Evolutionary conservation across 2,329 filamentous ascomycete genomes (phyloP), one percentile per base, ranked within the genome.

Genomic region (Rugonectria rugulosa): DNA sequence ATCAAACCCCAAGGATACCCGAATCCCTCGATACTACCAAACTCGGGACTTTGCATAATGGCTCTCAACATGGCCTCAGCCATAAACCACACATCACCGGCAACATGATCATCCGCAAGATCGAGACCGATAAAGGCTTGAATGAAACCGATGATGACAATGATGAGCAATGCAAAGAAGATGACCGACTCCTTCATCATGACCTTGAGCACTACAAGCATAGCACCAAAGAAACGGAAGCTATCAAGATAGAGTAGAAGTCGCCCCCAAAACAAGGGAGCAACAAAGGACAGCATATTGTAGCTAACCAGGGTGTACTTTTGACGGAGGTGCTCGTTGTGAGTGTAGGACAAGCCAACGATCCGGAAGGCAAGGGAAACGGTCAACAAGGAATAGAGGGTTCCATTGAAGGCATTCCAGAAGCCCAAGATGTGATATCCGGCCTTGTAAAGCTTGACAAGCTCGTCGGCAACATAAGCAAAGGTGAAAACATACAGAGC

Each of bases 251-350:
- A 99, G 6, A 99, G 84, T 59, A 99, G 77, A 56, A 99, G 81
- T 5, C 95, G 89, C 70, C 88, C 90, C 94, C 95, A 99, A 74
- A 99, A 98, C 90, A 99, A 91, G 0, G 95, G 95, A 0, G 95
- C 93, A 3, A 88, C 88, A 72, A 97, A 96, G 9, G 95, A 92
- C 20, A 99, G 79, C 71, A 98, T 92, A 74, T 97, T 96, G 76
- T 99, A 99, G 70, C 90, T 93, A 17, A 97, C 78, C 54, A 85
- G 81, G 72, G 96, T 97, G 73, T 88, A 91, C 36, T 84, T 75
- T 19, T 76, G 72, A 29, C 91, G 84, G 5, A 50, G 40, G 3
- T 67, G 23, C 3, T 66, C 47, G 14, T 83, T 76, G 11, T 80
- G 69, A 0, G 77, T 70, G 60, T 94, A 85, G 8, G 81, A 82